These are phyloP conservation scores for Monosporozyma aerobia DNA, from an alignment of 805 yeast species.

Conservation along the genomic window DNA sequence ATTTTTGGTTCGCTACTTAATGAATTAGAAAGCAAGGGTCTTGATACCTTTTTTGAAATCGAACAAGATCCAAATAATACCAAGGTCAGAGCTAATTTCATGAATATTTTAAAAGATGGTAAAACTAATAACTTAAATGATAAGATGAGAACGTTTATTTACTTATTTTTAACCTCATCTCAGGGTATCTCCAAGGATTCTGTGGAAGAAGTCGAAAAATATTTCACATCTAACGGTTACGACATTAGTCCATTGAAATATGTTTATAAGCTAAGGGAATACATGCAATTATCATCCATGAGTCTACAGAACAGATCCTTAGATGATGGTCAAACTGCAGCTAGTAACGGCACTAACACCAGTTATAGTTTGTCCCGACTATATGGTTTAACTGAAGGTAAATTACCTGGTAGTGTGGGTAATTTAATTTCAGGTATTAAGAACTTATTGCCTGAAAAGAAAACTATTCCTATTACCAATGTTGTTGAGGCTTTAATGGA, in stretches of 20 bases:
- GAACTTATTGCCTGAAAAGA: slow-evolving; percentile 78
- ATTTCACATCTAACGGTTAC: slow-evolving; percentile 46
- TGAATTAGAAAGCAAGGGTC: slow-evolving; percentile 74
- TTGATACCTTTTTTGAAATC: slow-evolving; percentile 88
- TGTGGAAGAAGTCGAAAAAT: slow-evolving; percentile 51
- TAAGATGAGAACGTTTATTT: slow-evolving; percentile 81
- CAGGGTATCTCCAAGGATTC: slow-evolving; percentile 36
- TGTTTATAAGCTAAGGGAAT: slow-evolving; percentile 73
- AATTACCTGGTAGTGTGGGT: slow-evolving; percentile 80
- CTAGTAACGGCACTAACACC: slow-evolving; percentile 18
- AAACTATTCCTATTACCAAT: slow-evolving; percentile 80
- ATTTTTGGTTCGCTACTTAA: slow-evolving; percentile 76
- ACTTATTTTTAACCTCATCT: slow-evolving; percentile 53
- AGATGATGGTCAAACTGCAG: slow-evolving; percentile 27
- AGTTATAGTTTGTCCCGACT: slow-evolving; percentile 51
- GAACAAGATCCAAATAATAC: slow-evolving; percentile 65
- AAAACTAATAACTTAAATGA: slow-evolving; percentile 62
- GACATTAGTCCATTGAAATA: slow-evolving; percentile 61
- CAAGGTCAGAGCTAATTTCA: slow-evolving; percentile 46
- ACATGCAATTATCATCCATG: slow-evolving; percentile 44
- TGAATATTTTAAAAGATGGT: slow-evolving; percentile 44
- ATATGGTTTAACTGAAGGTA: slow-evolving; percentile 75
- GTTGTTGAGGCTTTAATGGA: slow-evolving; percentile 89
- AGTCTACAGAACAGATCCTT: slow-evolving; percentile 30
- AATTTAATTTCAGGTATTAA: slow-evolving; percentile 81